Base-by-base conservation (phyloP, 306 rosid species). In the Abrus precatorius region DNA sequence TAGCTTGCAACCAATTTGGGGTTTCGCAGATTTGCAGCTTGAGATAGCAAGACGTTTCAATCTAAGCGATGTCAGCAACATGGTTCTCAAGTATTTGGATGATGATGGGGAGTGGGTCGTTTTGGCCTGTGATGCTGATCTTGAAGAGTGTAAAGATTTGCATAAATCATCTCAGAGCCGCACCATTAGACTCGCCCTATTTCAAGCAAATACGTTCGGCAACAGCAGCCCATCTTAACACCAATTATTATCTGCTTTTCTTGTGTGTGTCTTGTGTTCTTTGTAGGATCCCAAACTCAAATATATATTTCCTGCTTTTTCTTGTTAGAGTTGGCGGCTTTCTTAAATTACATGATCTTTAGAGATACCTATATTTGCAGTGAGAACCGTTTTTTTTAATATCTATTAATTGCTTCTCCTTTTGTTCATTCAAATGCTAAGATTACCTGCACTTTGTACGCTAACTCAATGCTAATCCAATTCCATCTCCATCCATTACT, bases 31-130 rank as follows among this genome's bases (percentile, higher is more conserved):
- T 43, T 59, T 88, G 73, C 82, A 87, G 87, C 56, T 80, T 1
- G 94, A 90, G 90, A 87, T 92, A 3, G 85, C 85, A 33, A 87
- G 90, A 43, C 74, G 90, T 1, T 85, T 90, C 84, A 87, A 85
- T 53, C 70, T 88, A 14, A 80, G 78, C 13, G 87, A 92, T 27
- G 36, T 88, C 9, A 77, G 77, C 44, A 84, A 69, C 49, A 64
- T 84, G 3, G 82, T 79, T 45, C 50, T 88, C 12, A 86, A 83
- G 84, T 88, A 88, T 53, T 32, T 92, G 82, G 93, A 90, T 45
- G 87, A 90, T 49, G 89, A 86, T 7, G 59, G 89, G 1, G 90
- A 88, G 70, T 86, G 88, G 90, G 91, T 86, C 45, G 75, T 85
- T 45, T 82, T 89, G 72, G 82, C 81, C 12, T 89, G 95, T 38